Percentiles rank a stretch among this genome's conserved stretches.
phyloP scores from a whole-genome alignment of 2,329 filamentous ascomycete genomes.

The Arthrobotrys sphaeroides region DNA sequence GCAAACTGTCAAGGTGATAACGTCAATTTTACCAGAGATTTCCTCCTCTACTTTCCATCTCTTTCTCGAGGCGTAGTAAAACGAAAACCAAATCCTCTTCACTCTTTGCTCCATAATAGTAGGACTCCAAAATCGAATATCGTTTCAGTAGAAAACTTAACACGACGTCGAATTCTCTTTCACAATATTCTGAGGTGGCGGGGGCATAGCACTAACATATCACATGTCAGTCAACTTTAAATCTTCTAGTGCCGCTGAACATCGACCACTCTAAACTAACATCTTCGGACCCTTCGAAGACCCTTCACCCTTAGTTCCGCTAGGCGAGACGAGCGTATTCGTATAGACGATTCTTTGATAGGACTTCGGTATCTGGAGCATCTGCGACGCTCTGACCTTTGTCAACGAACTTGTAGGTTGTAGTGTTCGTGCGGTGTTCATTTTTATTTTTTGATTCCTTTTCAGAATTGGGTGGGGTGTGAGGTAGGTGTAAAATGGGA shows the following conservation, averaged over 20 bases:
- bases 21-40: too few species aligned
- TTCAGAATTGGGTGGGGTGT: too few species aligned
- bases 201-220: neutral
- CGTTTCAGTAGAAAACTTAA: too few species aligned
- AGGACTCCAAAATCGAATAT: too few species aligned
- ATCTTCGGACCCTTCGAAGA: neutral
- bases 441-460: neutral
- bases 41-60: too few species aligned
- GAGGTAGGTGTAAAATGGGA: neutral
- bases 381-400: conserved; percentile 1
- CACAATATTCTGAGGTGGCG: neutral
- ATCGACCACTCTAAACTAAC: neutral
- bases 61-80: too few species aligned
- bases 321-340: neutral
- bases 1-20: too few species aligned
- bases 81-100: too few species aligned
- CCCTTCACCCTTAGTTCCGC: neutral
- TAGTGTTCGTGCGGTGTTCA: conserved; percentile 11
- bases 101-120: too few species aligned
- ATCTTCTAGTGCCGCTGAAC: too few species aligned
- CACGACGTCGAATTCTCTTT: too few species aligned
- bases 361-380: conserved; percentile 5
- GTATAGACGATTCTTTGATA: conserved; percentile 8
- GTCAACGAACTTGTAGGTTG: conserved; percentile 1
- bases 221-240: neutral